Evolutionary conservation across 2,329 filamentous ascomycete genomes (phyloP).

Genomic region (Colletotrichum melonis): DNA sequence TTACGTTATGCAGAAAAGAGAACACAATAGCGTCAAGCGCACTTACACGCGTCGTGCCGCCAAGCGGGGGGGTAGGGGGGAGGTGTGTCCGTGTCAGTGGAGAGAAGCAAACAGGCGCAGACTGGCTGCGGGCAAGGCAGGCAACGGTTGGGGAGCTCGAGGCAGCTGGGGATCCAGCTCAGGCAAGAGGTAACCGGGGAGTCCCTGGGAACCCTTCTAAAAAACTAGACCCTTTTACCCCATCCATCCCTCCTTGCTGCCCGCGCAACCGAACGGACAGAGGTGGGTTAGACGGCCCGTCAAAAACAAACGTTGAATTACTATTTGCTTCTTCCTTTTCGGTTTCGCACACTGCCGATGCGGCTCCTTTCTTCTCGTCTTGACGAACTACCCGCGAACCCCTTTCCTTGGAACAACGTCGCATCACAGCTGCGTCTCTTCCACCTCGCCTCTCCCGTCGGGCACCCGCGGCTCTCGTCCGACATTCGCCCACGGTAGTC

Average conservation of each 20-base stretch:
- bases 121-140: neutral
- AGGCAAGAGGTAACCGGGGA: conserved; percentile 6
- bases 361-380: conserved; percentile 1
- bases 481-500: conserved; percentile 5
- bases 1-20: too few species aligned
- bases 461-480: conserved; percentile 2
- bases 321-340: conserved; percentile 26
- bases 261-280: conserved; percentile 32
- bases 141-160: neutral
- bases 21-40: neutral
- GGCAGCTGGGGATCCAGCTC: neutral
- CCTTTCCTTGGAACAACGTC: neutral
- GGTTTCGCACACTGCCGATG: conserved; percentile 8
- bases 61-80: neutral
- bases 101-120: neutral
- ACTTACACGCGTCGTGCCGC: neutral
- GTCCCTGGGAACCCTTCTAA: conserved; percentile 26
- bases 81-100: neutral
- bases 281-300: conserved; percentile 19
- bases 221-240: conserved; percentile 32
- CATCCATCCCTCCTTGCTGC: conserved; percentile 31
- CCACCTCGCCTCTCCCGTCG: conserved; percentile 2
- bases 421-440: conserved; percentile 8
- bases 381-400: conserved; percentile 1
- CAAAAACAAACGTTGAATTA: conserved; percentile 22